Percentiles rank a stretch among this genome's conserved stretches.
Conservation (phyloP, 202 grass and related monocot genomes). For the Cymbopogon flexuosus region DNA sequence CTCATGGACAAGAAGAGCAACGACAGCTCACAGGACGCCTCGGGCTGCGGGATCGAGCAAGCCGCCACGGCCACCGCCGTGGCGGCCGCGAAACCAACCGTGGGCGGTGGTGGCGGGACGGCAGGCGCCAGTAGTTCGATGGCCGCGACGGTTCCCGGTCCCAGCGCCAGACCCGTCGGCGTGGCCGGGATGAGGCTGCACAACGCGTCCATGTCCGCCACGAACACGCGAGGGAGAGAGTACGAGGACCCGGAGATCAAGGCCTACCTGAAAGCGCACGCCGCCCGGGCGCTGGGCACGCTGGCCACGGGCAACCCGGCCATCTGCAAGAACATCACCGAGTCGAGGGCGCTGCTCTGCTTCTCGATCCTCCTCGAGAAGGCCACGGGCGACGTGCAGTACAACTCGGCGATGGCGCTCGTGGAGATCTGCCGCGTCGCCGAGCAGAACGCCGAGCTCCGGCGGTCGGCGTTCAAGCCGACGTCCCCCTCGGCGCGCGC, state of each 20-base stretch:
- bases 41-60: neutral
- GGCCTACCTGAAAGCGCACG: slow-evolving; percentile 68
- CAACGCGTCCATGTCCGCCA: slow-evolving; percentile 40
- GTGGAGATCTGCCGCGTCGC: slow-evolving; percentile 83
- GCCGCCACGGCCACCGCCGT: neutral
- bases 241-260: slow-evolving; percentile 78
- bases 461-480: slow-evolving; percentile 87
- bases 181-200: slow-evolving; percentile 30
- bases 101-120: neutral
- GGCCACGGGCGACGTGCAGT: slow-evolving; percentile 49
- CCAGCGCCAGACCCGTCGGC: neutral
- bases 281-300: slow-evolving; percentile 66
- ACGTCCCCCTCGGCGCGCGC: slow-evolving; percentile 68
- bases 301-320: slow-evolving; percentile 66
- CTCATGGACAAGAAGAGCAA: slow-evolving; percentile 73
- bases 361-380: slow-evolving; percentile 80
- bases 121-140: neutral
- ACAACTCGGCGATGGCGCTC: slow-evolving; percentile 77
- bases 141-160: neutral
- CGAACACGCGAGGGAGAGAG: slow-evolving; percentile 55
- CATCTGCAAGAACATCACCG: slow-evolving; percentile 94
- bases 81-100: slow-evolving; percentile 5
- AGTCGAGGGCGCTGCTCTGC: slow-evolving; percentile 82
- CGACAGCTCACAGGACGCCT: neutral
- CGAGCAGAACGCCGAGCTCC: slow-evolving; percentile 63